Evolutionary conservation across 2,329 filamentous ascomycete species (phyloP).

Genomic region (Pseudogymnoascus sp.): DNA sequence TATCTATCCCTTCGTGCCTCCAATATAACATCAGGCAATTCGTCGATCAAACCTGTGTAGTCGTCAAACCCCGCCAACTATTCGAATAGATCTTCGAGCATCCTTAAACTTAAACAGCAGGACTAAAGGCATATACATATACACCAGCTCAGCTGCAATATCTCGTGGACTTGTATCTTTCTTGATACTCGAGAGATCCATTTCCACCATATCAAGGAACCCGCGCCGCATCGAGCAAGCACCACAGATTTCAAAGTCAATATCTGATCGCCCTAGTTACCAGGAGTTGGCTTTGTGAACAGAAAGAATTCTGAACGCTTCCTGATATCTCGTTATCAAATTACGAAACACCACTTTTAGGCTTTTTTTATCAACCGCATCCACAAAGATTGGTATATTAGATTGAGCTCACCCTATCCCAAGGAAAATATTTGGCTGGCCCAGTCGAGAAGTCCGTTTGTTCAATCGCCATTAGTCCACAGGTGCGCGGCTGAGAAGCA

Average conservation of each 20-base stretch:
- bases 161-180: not conserved
- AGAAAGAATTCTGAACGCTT: not conserved
- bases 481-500: not conserved
- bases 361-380: not conserved
- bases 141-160: not conserved
- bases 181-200: not conserved
- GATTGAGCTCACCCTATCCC: not conserved
- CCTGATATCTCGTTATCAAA: not conserved
- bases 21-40: constrained; percentile 7
- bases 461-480: not conserved
- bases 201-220: not conserved
- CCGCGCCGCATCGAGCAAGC: not conserved
- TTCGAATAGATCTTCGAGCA: not conserved
- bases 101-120: constrained; percentile 4
- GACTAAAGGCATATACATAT: not conserved
- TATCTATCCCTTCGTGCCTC: constrained; percentile 4
- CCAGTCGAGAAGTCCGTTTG: not conserved
- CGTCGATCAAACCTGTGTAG: constrained; percentile 1
- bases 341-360: not conserved
- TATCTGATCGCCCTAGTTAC: not conserved
- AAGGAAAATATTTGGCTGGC: not conserved
- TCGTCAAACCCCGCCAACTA: not conserved
- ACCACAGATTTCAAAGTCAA: not conserved
- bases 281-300: not conserved
- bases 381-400: not conserved